These are phyloP conservation scores for Amborella trichopoda DNA, from an alignment of 164 flowering plant species.

Conservation along the genomic window DNA sequence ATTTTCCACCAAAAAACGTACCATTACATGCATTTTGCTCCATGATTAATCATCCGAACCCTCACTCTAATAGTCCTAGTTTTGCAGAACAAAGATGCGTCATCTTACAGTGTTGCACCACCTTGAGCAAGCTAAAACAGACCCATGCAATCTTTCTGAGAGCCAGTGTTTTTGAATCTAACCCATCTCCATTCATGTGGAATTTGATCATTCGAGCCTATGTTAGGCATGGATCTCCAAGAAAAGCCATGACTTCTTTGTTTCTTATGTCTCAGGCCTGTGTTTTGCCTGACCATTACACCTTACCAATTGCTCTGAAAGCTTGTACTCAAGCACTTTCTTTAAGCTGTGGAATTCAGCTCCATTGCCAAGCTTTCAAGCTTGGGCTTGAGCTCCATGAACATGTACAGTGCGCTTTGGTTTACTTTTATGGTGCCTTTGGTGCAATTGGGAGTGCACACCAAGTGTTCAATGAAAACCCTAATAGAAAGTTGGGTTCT, in stretches of 20 bases:
- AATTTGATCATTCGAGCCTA: constrained; percentile 42
- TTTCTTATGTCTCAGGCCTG: constrained; percentile 31
- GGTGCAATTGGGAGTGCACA: constrained; percentile 38
- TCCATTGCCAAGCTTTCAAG: constrained; percentile 28
- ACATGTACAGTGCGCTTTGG: constrained; percentile 53
- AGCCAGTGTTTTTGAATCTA: no score
- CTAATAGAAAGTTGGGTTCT: constrained; percentile 45
- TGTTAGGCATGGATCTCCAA: constrained; percentile 23
- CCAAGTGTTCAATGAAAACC: constrained; percentile 42
- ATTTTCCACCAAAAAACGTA: no score
- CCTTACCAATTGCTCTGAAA: constrained; percentile 44
- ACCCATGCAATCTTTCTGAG: no score
- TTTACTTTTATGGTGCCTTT: constrained; percentile 29
- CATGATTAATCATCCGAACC: no score
- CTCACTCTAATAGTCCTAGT: no score
- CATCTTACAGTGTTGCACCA: no score
- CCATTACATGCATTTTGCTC: no score
- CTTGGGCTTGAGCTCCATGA: constrained; percentile 30
- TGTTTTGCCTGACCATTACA: constrained; percentile 38
- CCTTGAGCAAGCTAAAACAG: no score
- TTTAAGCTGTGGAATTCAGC: constrained; percentile 15
- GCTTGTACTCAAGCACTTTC: constrained; percentile 24
- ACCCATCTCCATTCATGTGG: constrained; percentile 41
- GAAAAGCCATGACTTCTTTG: constrained; percentile 23
- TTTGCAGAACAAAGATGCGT: no score